Percentiles rank a stretch among this genome's conserved stretches.
phyloP scores from a whole-genome alignment of 2,329 filamentous ascomycete genomes.

The Exserohilum rostratum region DNA sequence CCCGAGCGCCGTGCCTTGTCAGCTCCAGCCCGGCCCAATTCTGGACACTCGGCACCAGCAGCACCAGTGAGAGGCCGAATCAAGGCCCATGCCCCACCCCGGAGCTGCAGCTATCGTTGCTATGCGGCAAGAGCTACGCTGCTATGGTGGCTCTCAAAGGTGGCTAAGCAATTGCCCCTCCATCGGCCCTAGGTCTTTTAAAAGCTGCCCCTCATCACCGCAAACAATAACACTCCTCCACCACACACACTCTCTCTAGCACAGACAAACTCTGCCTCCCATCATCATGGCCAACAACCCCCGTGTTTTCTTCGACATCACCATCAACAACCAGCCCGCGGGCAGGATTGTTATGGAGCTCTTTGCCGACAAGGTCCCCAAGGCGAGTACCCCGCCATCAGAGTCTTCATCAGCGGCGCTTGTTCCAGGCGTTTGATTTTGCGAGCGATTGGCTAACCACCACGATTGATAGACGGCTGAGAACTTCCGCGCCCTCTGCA shows the following conservation, averaged over 20 bases:
- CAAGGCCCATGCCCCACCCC: constrained; percentile 13
- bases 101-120: constrained; percentile 12
- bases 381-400: constrained; percentile 33
- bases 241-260: constrained; percentile 11
- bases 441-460: constrained; percentile 16
- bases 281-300: constrained; percentile 51
- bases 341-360: constrained; percentile 89
- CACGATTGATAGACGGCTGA: constrained; percentile 75
- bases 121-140: constrained; percentile 13
- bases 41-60: neutral
- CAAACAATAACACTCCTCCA: constrained; percentile 20
- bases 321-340: constrained; percentile 72
- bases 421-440: neutral
- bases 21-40: neutral
- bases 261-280: constrained; percentile 14
- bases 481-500: constrained; percentile 93
- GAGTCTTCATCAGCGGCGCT: constrained; percentile 12
- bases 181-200: constrained; percentile 16
- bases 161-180: constrained; percentile 19
- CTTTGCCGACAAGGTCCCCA: constrained; percentile 69
- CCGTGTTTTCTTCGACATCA: constrained; percentile 92
- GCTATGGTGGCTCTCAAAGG: constrained; percentile 17
- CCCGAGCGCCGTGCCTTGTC: constrained; percentile 13
- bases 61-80: constrained; percentile 11
- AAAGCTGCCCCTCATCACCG: constrained; percentile 23